phyloP scores from a whole-genome alignment of 2,329 filamentous ascomycete genomes.

The Dactylellina leptospora region DNA sequence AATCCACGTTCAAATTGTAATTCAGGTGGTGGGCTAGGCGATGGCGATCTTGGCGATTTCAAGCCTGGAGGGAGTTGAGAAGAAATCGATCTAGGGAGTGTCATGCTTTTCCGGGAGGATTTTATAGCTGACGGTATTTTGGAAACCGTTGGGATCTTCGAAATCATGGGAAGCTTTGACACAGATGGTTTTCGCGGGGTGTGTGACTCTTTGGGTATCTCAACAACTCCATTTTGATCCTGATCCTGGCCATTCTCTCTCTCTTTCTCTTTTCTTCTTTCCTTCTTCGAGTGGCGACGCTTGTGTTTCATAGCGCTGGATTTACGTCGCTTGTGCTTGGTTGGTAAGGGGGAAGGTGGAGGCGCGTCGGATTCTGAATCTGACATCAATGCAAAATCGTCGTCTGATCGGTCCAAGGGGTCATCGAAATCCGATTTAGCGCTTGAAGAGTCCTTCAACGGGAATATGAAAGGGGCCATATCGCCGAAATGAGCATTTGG shows the following conservation, averaged over 20 bases:
- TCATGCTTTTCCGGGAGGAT: constrained; percentile 41
- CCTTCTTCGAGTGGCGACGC: constrained; percentile 39
- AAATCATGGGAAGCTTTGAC: constrained; percentile 33
- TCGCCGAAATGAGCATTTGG: constrained; percentile 25
- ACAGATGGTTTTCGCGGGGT: constrained; percentile 35
- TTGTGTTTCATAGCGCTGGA: constrained; percentile 42
- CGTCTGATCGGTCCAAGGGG: constrained; percentile 32
- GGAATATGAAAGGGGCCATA: constrained; percentile 31
- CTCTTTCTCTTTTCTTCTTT: constrained; percentile 34
- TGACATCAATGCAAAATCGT: constrained; percentile 39
- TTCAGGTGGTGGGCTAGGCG: constrained; percentile 25
- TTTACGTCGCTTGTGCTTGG: constrained; percentile 47
- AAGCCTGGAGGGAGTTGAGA: constrained; percentile 23
- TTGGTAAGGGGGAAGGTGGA: constrained; percentile 23
- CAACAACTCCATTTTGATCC: constrained; percentile 6
- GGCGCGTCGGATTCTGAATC: constrained; percentile 46
- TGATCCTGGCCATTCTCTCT: constrained; percentile 29
- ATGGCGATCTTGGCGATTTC: constrained; percentile 28
- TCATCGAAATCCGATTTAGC: constrained; percentile 49
- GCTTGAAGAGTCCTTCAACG: constrained; percentile 46
- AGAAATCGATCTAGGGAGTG: constrained; percentile 34
- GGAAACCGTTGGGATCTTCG: constrained; percentile 44
- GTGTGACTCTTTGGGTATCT: constrained; percentile 31
- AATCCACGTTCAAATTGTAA: constrained; percentile 20
- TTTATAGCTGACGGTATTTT: constrained; percentile 45